Percentiles rank a stretch among this genome's conserved stretches.
These are phyloP conservation scores for Diaporthe vexans DNA, from an alignment of 2,329 filamentous ascomycete species.

Conservation along the genomic window DNA sequence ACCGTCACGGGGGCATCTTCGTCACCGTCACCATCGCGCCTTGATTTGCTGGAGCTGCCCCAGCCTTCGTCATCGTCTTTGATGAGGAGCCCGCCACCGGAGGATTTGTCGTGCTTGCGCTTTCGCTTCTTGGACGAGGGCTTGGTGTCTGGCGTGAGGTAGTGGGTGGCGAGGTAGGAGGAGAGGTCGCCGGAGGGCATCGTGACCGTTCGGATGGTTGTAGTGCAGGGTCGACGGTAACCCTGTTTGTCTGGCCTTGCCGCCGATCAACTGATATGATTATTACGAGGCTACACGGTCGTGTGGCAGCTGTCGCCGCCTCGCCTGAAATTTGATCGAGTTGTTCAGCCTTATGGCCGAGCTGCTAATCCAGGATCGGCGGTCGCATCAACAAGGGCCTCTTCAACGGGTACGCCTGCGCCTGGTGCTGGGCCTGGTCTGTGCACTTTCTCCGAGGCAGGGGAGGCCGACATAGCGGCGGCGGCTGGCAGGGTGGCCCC, in stretches of 20 bases:
- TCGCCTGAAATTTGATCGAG: slow-evolving; percentile 6
- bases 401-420: background rate
- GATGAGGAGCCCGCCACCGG: slow-evolving; percentile 66
- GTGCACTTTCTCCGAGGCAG: background rate
- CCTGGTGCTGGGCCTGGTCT: slow-evolving; percentile 14
- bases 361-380: slow-evolving; percentile 20
- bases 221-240: slow-evolving; percentile 26
- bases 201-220: slow-evolving; percentile 13
- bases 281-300: background rate
- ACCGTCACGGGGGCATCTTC: slow-evolving; percentile 65
- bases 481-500: slow-evolving; percentile 17
- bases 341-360: slow-evolving; percentile 31
- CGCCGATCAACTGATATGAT: background rate
- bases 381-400: slow-evolving; percentile 9
- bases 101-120: slow-evolving; percentile 63
- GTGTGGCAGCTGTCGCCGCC: background rate
- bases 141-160: slow-evolving; percentile 76
- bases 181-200: slow-evolving; percentile 75
- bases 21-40: slow-evolving; percentile 59
- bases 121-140: slow-evolving; percentile 73
- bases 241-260: background rate
- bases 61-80: slow-evolving; percentile 75
- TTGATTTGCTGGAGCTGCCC: slow-evolving; percentile 51
- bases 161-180: slow-evolving; percentile 91
- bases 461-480: no score